Evolutionary conservation across 2,329 filamentous ascomycete genomes (phyloP).

Genomic region (Hortaea werneckii): DNA sequence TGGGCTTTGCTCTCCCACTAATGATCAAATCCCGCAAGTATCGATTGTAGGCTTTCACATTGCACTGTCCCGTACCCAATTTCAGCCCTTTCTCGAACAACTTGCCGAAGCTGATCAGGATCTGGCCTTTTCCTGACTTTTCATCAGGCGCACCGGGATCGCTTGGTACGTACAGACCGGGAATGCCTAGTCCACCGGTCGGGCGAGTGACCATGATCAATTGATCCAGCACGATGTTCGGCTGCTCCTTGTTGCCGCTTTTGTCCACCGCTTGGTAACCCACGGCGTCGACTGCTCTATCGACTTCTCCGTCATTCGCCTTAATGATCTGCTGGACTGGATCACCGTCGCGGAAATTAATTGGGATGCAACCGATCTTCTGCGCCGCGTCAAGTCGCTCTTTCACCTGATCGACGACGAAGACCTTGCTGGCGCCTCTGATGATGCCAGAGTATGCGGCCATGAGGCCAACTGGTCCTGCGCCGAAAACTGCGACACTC

Average conservation of each 20-base stretch:
- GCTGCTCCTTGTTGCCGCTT: constrained; percentile 48
- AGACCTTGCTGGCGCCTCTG: constrained; percentile 52
- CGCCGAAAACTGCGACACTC: constrained; percentile 54
- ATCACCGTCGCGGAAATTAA: constrained; percentile 52
- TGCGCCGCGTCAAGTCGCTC: constrained; percentile 49
- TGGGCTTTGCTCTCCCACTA: constrained; percentile 53
- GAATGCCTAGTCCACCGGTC: constrained; percentile 51
- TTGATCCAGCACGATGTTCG: constrained; percentile 54
- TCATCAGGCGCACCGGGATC: constrained; percentile 55
- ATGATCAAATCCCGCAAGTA: constrained; percentile 58
- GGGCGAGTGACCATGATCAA: constrained; percentile 53
- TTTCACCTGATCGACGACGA: constrained; percentile 52
- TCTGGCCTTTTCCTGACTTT: constrained; percentile 52
- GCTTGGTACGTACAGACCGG: constrained; percentile 29
- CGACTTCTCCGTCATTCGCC: constrained; percentile 50
- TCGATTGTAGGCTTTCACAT: constrained; percentile 58
- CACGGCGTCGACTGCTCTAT: constrained; percentile 55
- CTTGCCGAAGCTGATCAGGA: constrained; percentile 53
- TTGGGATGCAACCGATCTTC: constrained; percentile 51
- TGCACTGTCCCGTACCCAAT: constrained; percentile 55
- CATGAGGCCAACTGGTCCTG: constrained; percentile 52
- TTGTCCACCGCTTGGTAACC: constrained; percentile 53
- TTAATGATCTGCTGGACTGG: constrained; percentile 52
- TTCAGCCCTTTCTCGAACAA: constrained; percentile 57
- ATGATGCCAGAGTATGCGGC: constrained; percentile 54